phyloP scores from a whole-genome alignment of 2,329 filamentous ascomycete species.

The Aspergillus sp. region DNA sequence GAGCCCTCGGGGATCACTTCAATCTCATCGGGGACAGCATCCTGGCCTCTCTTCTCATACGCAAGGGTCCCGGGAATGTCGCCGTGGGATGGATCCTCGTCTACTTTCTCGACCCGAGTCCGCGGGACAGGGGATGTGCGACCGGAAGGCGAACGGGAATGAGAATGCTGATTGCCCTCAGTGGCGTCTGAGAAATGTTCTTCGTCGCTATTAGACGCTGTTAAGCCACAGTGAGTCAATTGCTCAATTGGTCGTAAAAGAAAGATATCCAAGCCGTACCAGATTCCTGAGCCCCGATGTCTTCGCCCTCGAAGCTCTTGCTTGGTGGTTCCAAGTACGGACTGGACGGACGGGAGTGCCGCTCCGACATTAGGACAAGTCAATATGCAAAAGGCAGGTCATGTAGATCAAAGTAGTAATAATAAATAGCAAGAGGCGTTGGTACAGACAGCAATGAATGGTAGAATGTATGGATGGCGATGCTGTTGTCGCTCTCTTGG shows the following conservation, averaged over 20 bases:
- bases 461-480: constrained; percentile 7
- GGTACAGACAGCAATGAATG: constrained; percentile 9
- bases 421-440: constrained; percentile 4
- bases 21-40: constrained; percentile 61
- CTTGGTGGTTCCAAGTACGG: constrained; percentile 48
- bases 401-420: constrained; percentile 17
- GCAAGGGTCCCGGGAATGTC: constrained; percentile 59
- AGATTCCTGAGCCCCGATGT: constrained; percentile 53
- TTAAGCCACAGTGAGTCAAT: constrained; percentile 12
- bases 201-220: constrained; percentile 49
- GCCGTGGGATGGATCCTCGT: constrained; percentile 54
- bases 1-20: constrained; percentile 50
- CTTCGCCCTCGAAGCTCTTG: constrained; percentile 52
- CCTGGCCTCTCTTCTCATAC: constrained; percentile 53
- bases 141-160: constrained; percentile 34
- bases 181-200: constrained; percentile 64
- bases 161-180: constrained; percentile 45
- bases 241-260: background rate
- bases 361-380: constrained; percentile 31
- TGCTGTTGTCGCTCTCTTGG: constrained; percentile 4
- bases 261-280: constrained; percentile 34
- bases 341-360: constrained; percentile 32
- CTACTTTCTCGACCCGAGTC: constrained; percentile 60
- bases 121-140: constrained; percentile 52
- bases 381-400: constrained; percentile 8